phyloP scores from a whole-genome alignment of 768 basidiomycete genomes.

The Antrodiella citrinella region DNA sequence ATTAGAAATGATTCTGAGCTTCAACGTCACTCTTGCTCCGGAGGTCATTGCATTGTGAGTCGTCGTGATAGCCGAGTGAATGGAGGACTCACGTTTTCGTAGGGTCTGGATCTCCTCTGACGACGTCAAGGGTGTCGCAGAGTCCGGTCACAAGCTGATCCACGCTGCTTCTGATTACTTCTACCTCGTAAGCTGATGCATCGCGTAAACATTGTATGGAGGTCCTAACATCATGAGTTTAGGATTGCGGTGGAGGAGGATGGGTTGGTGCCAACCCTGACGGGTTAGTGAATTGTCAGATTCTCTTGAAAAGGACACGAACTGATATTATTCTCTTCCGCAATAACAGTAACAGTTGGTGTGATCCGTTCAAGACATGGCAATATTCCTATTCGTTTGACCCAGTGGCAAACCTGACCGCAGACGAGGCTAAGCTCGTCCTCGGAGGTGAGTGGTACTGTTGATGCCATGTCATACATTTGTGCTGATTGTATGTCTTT shows the following conservation, averaged over 20 bases:
- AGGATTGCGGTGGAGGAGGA: conserved; percentile 66
- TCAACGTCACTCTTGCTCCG: conserved; percentile 26
- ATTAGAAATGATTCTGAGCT: conserved; percentile 27
- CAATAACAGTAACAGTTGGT: conserved; percentile 55
- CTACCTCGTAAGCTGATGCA: conserved; percentile 59
- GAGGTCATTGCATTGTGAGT: conserved; percentile 50
- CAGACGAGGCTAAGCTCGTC: conserved; percentile 42
- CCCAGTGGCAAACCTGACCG: conserved; percentile 49
- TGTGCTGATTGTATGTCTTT: not conserved
- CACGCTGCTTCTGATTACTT: conserved; percentile 72
- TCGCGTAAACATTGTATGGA: not conserved
- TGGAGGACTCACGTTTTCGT: not conserved
- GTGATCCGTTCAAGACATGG: conserved; percentile 78
- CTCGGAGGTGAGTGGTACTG: conserved; percentile 49
- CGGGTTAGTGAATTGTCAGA: conserved; percentile 24
- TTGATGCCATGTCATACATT: conserved; percentile 1
- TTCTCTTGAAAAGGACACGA: not conserved
- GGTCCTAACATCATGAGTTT: too few relatives aligned
- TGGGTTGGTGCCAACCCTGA: conserved; percentile 50
- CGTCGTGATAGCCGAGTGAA: not conserved
- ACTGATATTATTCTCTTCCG: not conserved
- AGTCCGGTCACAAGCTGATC: conserved; percentile 53
- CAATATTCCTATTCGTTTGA: conserved; percentile 69
- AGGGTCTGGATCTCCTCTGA: conserved; percentile 70
- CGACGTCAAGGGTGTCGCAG: conserved; percentile 50